phyloP scores from a whole-genome alignment of 1,139 yeast genomes.

The Yamadazyma buinensis region DNA sequence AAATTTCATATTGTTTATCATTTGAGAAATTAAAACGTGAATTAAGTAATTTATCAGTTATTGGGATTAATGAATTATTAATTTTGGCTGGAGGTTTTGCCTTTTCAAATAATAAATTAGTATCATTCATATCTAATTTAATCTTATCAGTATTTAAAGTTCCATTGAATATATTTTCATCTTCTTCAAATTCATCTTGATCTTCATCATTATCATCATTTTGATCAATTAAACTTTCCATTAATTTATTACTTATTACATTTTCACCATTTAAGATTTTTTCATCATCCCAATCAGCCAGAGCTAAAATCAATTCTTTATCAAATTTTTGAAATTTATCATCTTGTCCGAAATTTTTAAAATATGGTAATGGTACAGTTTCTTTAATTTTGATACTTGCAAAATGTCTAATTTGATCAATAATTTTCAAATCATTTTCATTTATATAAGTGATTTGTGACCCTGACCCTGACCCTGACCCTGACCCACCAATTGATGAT shows the following conservation, averaged over 20 bases:
- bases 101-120: conserved; percentile 60
- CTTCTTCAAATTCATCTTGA: conserved; percentile 56
- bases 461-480: background rate
- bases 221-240: too few species aligned
- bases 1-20: conserved; percentile 77
- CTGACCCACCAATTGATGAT: conserved; percentile 1
- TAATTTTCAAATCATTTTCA: conserved; percentile 29
- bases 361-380: conserved; percentile 16
- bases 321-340: conserved; percentile 42
- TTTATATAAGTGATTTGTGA: conserved; percentile 21
- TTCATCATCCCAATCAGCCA: conserved; percentile 84
- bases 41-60: conserved; percentile 45
- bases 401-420: conserved; percentile 19
- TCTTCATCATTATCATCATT: conserved; percentile 43
- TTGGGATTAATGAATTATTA: conserved; percentile 35
- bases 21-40: conserved; percentile 78
- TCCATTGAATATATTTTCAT: conserved; percentile 79
- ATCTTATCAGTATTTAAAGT: conserved; percentile 44
- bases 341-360: conserved; percentile 34
- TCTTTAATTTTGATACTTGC: conserved; percentile 12
- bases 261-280: conserved; percentile 48
- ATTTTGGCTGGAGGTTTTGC: conserved; percentile 7
- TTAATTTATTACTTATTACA: conserved; percentile 1
- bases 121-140: conserved; percentile 83
- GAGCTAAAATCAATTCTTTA: conserved; percentile 64